phyloP scores from a whole-genome alignment of 2,329 filamentous ascomycete species.

The Davidsoniella eucalypti region DNA sequence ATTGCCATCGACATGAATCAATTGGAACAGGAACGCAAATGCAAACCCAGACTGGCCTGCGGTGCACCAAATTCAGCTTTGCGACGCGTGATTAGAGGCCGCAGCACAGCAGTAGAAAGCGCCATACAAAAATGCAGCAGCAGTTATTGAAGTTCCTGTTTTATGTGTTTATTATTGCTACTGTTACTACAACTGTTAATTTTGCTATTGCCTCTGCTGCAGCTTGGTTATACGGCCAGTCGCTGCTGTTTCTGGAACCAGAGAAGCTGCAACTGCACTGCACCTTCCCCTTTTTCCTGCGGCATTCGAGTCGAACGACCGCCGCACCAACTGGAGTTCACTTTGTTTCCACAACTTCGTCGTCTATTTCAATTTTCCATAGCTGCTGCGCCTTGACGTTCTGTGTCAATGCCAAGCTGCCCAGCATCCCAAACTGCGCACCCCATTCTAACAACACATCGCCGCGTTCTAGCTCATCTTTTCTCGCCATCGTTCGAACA shows the following conservation, averaged over 20 bases:
- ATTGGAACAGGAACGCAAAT: background rate
- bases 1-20: background rate
- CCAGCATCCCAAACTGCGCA: background rate
- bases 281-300: slow-evolving; percentile 11
- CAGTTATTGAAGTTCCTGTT: background rate
- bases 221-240: too few species aligned
- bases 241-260: background rate
- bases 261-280: slow-evolving; percentile 6
- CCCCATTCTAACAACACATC: background rate
- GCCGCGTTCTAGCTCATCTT: background rate
- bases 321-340: background rate
- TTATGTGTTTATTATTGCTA: background rate
- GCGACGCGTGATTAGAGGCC: slow-evolving; percentile 4
- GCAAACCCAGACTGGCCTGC: background rate
- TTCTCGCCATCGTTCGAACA: slow-evolving; percentile 3
- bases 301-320: background rate
- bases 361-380: background rate
- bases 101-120: background rate
- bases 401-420: background rate
- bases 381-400: background rate
- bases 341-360: background rate
- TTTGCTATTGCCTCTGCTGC: too few species aligned
- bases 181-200: too few species aligned
- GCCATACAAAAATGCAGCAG: background rate
- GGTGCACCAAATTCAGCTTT: background rate